Evolutionary conservation across 495 filamentous ascomycete species (phyloP).

Genomic region (Cercophora sp.): DNA sequence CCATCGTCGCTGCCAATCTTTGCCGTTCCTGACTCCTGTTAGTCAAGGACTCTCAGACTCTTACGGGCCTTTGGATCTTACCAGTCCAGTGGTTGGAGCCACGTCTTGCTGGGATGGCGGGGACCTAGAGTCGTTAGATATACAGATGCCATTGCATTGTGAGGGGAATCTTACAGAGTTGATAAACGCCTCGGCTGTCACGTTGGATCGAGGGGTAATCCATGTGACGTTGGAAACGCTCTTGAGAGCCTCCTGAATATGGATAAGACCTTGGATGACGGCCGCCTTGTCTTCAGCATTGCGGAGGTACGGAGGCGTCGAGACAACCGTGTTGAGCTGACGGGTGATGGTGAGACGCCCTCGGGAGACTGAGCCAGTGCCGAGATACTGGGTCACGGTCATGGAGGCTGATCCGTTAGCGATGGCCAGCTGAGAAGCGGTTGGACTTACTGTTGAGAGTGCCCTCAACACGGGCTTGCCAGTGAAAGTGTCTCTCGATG

Average conservation of each 20-base stretch:
- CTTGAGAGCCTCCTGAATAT: constrained; percentile 50
- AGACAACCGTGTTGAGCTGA: constrained; percentile 50
- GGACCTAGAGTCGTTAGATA: too few relatives aligned
- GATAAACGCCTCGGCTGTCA: constrained; percentile 51
- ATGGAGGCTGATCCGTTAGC: too few relatives aligned
- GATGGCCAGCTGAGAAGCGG: too few relatives aligned
- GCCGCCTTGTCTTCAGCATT: constrained; percentile 43
- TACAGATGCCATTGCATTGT: too few relatives aligned
- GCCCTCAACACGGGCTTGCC: constrained; percentile 58
- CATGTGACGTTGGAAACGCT: constrained; percentile 50
- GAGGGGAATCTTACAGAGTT: too few relatives aligned
- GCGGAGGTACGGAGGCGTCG: constrained; percentile 47
- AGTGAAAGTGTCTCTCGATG: constrained; percentile 58
- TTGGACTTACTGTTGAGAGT: constrained; percentile 33
- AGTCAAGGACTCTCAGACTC: background rate
- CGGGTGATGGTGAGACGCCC: constrained; percentile 57
- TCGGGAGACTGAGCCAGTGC: constrained; percentile 54
- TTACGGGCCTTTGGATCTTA: background rate
- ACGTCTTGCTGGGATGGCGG: constrained; percentile 50
- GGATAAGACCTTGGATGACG: constrained; percentile 53
- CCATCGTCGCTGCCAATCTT: constrained; percentile 69
- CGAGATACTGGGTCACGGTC: constrained; percentile 62
- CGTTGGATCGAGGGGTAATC: constrained; percentile 46
- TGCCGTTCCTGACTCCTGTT: constrained; percentile 27
- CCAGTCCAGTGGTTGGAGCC: constrained; percentile 66